Evolutionary conservation across 441 rosid genomes (phyloP), one percentile per base, ranked within the genome.

Genomic region (Adansonia rubrostipa): DNA sequence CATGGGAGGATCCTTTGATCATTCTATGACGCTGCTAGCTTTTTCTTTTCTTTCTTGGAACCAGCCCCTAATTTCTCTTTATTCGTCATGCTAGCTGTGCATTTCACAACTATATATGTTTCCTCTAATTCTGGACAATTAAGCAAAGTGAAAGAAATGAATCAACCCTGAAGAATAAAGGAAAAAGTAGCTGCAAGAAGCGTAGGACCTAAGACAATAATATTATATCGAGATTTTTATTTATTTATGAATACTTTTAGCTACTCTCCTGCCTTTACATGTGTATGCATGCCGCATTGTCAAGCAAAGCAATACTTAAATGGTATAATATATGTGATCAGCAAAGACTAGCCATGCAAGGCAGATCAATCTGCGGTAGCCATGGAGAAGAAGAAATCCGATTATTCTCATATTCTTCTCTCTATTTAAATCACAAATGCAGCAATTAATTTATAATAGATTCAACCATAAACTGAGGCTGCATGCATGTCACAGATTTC

Each of bases 131-230:
- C 65, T 72, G 40, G 64, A 60, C 45, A 75, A 17, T 17, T 57
- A 19, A 73, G 77, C 4, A 75, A 80, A 74, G 71, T 48, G 51
- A 61, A 64, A 68, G 71, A 74, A 61, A 70, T 79, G 74, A 62
- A 73, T 74, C 70, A 33, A 57, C 73, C 73, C 45, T 58, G 71
- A 6, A 62, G 85, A 77, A 80, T 80, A 85, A 87, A 83, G 81
- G 33, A 71, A 63, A 79, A 76, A 65, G 67, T 28, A 14, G 77
- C 9, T 72, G 51, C 9, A 70, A 77, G 88, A 89, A 87, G 83
- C 85, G 83, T 87, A 79, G 84, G 77, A 83, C 85, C 85, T 70
- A 87, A 85, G 83, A 74, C 64, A 79, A 74, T 82, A 81, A 77
- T 62, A 45, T 42, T 28, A 73, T 61, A 33, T 51, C 54, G 77